Conservation (phyloP, 345 rosid species). For the Corymbia maculata region DNA sequence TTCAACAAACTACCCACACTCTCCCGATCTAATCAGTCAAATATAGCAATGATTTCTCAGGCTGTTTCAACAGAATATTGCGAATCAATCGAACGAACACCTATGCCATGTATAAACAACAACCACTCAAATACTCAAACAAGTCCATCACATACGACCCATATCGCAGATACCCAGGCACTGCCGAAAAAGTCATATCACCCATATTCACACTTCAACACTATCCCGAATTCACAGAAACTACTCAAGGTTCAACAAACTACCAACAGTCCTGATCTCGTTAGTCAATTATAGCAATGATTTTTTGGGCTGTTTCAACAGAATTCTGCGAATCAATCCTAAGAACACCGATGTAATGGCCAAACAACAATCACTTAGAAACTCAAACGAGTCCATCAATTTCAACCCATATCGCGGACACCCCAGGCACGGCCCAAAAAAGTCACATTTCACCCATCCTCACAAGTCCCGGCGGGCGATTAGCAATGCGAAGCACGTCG, state of each 20-base stretch:
- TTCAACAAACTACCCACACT: background rate
- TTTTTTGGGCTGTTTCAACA: background rate
- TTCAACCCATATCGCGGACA: background rate
- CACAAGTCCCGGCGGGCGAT: background rate
- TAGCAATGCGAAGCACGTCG: background rate
- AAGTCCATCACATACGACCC: background rate
- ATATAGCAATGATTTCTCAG: background rate
- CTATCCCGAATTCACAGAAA: background rate
- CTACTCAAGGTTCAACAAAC: background rate
- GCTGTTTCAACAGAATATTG: background rate
- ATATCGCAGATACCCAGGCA: background rate
- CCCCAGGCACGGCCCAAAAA: background rate
- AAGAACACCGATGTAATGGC: background rate
- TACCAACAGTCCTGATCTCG: background rate
- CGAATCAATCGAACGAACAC: background rate
- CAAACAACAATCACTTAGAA: background rate
- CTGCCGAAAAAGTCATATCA: background rate
- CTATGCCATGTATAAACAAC: background rate
- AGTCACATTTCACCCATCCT: background rate
- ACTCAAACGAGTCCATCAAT: background rate
- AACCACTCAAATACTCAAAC: background rate
- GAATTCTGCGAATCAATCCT: background rate
- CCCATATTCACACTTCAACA: background rate
- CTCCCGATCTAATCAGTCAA: background rate
- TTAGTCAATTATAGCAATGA: background rate